Percentiles rank a stretch among this genome's conserved stretches.
These are phyloP conservation scores for Posidonia australis DNA, from an alignment of 106 monocot genomes.

Conservation along the genomic window DNA sequence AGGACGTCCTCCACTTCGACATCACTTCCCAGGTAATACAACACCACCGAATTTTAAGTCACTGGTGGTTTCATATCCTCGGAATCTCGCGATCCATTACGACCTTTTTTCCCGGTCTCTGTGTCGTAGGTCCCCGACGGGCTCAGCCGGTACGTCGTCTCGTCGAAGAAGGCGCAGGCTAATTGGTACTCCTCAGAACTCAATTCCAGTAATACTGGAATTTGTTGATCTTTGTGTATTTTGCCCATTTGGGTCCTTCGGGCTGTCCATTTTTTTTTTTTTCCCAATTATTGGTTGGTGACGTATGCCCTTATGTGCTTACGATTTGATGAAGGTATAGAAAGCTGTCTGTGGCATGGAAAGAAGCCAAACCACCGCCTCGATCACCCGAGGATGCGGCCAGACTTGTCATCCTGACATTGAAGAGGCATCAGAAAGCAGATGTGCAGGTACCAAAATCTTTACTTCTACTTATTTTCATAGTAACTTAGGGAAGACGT, in stretches of 20 bases:
- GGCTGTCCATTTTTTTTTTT: neutral
- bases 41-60: no score
- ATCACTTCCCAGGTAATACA: slow-evolving; percentile 48
- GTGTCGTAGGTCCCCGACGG: slow-evolving; percentile 62
- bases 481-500: no score
- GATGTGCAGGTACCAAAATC: slow-evolving; percentile 55
- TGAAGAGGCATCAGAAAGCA: slow-evolving; percentile 75
- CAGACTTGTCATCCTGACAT: slow-evolving; percentile 51
- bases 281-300: neutral
- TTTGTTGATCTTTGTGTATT: neutral
- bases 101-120: neutral
- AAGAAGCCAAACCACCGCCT: slow-evolving; percentile 65
- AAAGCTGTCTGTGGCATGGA: slow-evolving; percentile 70
- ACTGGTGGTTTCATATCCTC: neutral
- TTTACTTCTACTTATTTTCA: neutral
- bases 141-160: slow-evolving; percentile 57
- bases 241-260: neutral
- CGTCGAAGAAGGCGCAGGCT: slow-evolving; percentile 76
- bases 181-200: slow-evolving; percentile 51
- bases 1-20: slow-evolving; percentile 67
- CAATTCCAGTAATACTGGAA: neutral
- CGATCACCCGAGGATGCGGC: slow-evolving; percentile 58
- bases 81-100: no score
- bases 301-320: neutral
- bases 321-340: slow-evolving; percentile 40